phyloP scores from a whole-genome alignment of 164 flowering plant species.

The Dillenia suffruticosa region DNA sequence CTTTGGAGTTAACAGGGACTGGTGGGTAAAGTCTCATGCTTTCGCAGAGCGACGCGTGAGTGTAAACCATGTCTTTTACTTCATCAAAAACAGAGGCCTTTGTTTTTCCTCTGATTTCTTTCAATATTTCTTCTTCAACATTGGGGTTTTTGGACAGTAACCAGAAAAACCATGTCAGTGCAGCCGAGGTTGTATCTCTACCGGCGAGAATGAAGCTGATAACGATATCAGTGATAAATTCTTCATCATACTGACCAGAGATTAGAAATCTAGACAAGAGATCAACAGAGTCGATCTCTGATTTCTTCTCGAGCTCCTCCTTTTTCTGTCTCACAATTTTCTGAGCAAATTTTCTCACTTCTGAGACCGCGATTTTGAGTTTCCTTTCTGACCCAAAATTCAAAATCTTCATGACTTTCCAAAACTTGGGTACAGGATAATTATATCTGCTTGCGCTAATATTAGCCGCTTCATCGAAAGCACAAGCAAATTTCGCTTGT shows the following conservation, averaged over 20 bases:
- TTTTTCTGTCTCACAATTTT: slow-evolving; percentile 10
- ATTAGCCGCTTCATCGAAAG: slow-evolving; percentile 15
- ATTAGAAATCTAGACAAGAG: slow-evolving; percentile 8
- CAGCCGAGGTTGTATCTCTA: slow-evolving; percentile 46
- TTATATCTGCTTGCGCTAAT: slow-evolving; percentile 7
- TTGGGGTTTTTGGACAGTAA: slow-evolving; percentile 17
- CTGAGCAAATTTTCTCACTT: slow-evolving; percentile 13
- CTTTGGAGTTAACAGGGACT: slow-evolving; percentile 24
- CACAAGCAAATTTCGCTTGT: slow-evolving; percentile 15
- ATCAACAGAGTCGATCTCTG: slow-evolving; percentile 7
- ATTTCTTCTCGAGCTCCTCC: slow-evolving; percentile 2
- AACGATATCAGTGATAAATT: slow-evolving; percentile 22
- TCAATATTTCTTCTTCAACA: slow-evolving; percentile 25
- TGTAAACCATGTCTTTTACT: slow-evolving; percentile 26
- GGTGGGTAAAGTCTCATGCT: slow-evolving; percentile 36
- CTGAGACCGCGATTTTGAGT: slow-evolving; percentile 7
- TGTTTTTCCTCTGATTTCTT: slow-evolving; percentile 20
- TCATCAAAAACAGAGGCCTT: slow-evolving; percentile 25
- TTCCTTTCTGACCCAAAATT: slow-evolving; percentile 31
- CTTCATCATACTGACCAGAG: slow-evolving; percentile 10
- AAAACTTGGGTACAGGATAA: not conserved
- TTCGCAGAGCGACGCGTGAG: slow-evolving; percentile 30
- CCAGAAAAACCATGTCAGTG: slow-evolving; percentile 53
- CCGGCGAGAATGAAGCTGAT: slow-evolving; percentile 48
- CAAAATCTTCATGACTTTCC: slow-evolving; percentile 25